Conservation (phyloP, 345 rosid species). For the Syzygium aromaticum region DNA sequence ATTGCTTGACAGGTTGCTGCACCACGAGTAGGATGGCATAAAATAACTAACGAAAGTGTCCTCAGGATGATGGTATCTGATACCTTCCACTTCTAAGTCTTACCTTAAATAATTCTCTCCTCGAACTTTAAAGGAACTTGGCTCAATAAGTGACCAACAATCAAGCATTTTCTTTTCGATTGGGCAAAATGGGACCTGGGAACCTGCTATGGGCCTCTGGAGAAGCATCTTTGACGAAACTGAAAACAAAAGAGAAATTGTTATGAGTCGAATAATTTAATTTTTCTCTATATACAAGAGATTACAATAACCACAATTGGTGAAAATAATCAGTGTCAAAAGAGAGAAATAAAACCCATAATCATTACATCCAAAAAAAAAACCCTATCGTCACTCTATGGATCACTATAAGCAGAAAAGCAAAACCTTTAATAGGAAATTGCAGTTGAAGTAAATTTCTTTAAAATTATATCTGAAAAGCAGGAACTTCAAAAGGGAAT, state of each 20-base stretch:
- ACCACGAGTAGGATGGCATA: not conserved
- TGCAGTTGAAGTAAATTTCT: not conserved
- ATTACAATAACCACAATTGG: not conserved
- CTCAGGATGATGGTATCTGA: not conserved
- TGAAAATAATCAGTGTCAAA: not conserved
- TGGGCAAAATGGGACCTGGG: conserved; percentile 41
- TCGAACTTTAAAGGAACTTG: conserved; percentile 43
- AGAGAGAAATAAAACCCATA: not conserved
- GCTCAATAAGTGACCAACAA: conserved; percentile 46
- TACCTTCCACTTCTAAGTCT: not conserved
- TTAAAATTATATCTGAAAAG: not conserved
- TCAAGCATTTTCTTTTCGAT: conserved; percentile 37
- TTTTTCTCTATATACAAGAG: not conserved
- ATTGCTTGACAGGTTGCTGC: not conserved
- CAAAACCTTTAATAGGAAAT: not conserved
- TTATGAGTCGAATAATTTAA: not conserved
- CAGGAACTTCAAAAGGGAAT: not conserved
- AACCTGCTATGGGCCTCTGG: conserved; percentile 47
- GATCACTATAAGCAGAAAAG: not conserved
- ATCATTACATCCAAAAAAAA: not conserved
- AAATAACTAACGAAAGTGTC: not conserved
- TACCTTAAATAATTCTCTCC: conserved; percentile 45
- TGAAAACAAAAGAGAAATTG: conserved; percentile 19
- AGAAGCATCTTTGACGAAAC: conserved; percentile 63
- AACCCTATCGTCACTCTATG: not conserved